Evolutionary conservation across 2,329 filamentous ascomycete genomes (phyloP).

Genomic region (Talaromyces pinophilus): DNA sequence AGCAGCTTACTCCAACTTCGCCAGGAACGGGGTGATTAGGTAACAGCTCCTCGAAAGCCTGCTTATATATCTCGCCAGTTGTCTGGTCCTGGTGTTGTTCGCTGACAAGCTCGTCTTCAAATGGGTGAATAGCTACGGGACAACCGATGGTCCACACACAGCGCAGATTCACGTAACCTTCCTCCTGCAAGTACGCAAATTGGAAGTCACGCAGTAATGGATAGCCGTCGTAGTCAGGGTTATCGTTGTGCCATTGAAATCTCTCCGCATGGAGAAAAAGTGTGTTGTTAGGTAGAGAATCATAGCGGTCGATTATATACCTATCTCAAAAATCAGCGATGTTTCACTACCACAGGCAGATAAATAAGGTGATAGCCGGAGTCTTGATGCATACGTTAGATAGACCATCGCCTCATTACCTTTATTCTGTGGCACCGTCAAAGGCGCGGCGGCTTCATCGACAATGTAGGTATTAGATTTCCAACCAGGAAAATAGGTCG

Average conservation of each 20-base stretch:
- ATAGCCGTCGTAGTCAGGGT: constrained; percentile 46
- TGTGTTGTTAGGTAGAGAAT: constrained; percentile 51
- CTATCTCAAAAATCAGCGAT: neutral
- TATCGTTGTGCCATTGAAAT: constrained; percentile 54
- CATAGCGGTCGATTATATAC: constrained; percentile 55
- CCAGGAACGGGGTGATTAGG: constrained; percentile 29
- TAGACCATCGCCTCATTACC: constrained; percentile 58
- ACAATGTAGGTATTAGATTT: constrained; percentile 44
- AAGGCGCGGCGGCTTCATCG: constrained; percentile 44
- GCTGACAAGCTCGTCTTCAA: constrained; percentile 12
- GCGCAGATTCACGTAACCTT: constrained; percentile 54
- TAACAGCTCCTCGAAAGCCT: constrained; percentile 29
- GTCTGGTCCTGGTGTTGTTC: constrained; percentile 22
- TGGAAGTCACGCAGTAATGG: constrained; percentile 48
- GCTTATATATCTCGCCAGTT: constrained; percentile 32
- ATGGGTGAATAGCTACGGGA: constrained; percentile 49
- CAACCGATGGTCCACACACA: constrained; percentile 56
- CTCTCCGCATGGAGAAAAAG: constrained; percentile 55
- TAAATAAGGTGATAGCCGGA: neutral
- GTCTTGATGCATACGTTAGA: constrained; percentile 47
- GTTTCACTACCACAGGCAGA: neutral
- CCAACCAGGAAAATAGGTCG: constrained; percentile 25
- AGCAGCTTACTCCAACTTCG: constrained; percentile 56
- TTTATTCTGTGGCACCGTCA: constrained; percentile 52
- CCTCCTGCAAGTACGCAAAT: constrained; percentile 42